Percentiles rank a stretch among this genome's conserved stretches.
These are phyloP conservation scores for Chondrus crispus DNA, from an alignment of 23 red algal genomes.

Conservation along the genomic window DNA sequence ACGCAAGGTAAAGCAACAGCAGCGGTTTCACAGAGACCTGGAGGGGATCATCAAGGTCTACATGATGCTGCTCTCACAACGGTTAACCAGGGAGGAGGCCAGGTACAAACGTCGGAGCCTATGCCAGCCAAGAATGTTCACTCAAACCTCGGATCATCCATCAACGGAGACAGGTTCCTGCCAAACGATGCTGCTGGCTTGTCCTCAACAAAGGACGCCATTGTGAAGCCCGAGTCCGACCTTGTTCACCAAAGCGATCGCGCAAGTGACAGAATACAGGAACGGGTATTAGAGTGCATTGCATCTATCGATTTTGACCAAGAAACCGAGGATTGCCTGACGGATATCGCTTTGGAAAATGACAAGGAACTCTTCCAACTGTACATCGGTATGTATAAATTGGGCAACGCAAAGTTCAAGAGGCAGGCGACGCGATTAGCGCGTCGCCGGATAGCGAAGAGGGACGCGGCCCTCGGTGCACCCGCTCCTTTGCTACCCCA, in stretches of 20 bases:
- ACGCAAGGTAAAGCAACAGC: no score
- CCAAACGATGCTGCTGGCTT: not conserved
- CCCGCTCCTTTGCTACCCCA: no score
- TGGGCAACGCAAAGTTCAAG: conserved; percentile 29
- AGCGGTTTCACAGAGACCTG: no score
- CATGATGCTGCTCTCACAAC: no score
- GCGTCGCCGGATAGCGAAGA: not conserved
- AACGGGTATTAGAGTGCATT: conserved; percentile 24
- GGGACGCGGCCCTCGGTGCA: no score
- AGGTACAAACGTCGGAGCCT: not conserved
- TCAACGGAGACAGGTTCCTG: not conserved
- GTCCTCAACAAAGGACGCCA: no score
- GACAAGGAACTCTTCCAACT: conserved; percentile 17
- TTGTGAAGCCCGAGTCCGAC: no score
- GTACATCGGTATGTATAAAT: conserved; percentile 5
- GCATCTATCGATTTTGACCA: conserved; percentile 34
- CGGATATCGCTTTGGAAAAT: conserved; percentile 31
- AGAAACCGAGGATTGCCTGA: conserved; percentile 22
- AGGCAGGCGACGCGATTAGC: conserved; percentile 39
- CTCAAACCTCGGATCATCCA: not conserved
- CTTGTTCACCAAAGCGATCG: no score
- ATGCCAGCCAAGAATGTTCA: not conserved
- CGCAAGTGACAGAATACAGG: no score
- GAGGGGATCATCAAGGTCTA: no score
- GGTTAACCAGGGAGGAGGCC: no score